Evolutionary conservation across 768 basidiomycete genomes (phyloP).

Genomic region (Leccinellum luteum): DNA sequence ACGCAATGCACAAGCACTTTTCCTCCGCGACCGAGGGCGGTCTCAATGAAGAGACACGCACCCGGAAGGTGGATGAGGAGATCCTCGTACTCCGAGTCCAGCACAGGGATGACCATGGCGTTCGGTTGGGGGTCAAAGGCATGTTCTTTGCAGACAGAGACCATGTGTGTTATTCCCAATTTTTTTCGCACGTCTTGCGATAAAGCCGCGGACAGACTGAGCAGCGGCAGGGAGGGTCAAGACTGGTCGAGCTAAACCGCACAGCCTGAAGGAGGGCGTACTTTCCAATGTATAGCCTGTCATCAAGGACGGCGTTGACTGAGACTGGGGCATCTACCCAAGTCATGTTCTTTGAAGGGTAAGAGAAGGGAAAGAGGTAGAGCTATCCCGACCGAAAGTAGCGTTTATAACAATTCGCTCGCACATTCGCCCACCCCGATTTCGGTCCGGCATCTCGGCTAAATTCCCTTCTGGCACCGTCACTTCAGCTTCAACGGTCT

Average conservation of each 20-base stretch:
- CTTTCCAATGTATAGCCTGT: conserved; percentile 37
- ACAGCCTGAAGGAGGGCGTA: conserved; percentile 13
- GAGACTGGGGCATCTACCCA: conserved; percentile 29
- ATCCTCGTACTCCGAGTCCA: conserved; percentile 51
- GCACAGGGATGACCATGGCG: conserved; percentile 33
- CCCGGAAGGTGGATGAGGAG: conserved; percentile 63
- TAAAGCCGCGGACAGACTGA: conserved; percentile 34
- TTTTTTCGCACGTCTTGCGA: conserved; percentile 28
- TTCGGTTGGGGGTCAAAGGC: conserved; percentile 40
- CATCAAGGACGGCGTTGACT: conserved; percentile 27
- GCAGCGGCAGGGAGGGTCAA: neutral
- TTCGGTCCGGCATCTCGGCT: neutral
- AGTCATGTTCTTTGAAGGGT: conserved; percentile 20
- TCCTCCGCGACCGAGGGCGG: conserved; percentile 50
- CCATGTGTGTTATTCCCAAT: conserved; percentile 51
- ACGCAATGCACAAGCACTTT: conserved; percentile 69
- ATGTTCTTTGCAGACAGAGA: conserved; percentile 59
- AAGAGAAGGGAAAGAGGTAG: conserved; percentile 6
- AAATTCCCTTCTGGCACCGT: too few relatives aligned
- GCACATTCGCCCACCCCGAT: neutral
- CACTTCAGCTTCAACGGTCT: too few relatives aligned
- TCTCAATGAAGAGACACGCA: conserved; percentile 61
- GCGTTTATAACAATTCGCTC: conserved; percentile 19
- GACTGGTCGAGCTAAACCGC: neutral
- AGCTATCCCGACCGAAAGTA: conserved; percentile 6